A percentile compares a stretch with the other conserved stretches of the same genome.
Evolutionary conservation across 345 rosid species (phyloP).

Genomic region (Erysimum cheiranthoides): DNA sequence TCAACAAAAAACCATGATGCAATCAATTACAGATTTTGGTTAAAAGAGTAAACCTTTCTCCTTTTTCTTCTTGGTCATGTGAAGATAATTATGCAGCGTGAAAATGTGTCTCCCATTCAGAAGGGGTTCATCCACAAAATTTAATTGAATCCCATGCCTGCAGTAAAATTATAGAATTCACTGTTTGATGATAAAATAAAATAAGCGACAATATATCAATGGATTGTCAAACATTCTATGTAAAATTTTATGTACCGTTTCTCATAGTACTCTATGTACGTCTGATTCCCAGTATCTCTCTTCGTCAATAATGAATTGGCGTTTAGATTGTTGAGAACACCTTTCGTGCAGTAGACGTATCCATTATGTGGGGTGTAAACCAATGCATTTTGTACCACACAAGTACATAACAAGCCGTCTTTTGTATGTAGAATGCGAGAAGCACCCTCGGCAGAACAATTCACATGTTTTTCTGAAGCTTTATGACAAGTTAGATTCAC

Average conservation of each 20-base stretch:
- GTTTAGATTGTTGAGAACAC: conserved; percentile 52
- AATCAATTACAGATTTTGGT: not conserved
- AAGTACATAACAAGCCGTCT: conserved; percentile 57
- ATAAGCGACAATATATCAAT: not conserved
- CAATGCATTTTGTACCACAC: conserved; percentile 63
- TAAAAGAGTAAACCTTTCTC: conserved; percentile 57
- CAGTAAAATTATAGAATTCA: conserved; percentile 22
- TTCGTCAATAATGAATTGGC: conserved; percentile 56
- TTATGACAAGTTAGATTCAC: conserved; percentile 42
- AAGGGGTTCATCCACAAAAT: conserved; percentile 48
- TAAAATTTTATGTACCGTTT: conserved; percentile 47
- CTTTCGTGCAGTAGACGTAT: conserved; percentile 59
- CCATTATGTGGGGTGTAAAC: conserved; percentile 83
- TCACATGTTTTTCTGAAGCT: conserved; percentile 38
- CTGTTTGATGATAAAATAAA: not conserved
- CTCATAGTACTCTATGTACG: conserved; percentile 66
- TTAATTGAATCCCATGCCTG: conserved; percentile 65
- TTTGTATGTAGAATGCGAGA: conserved; percentile 53
- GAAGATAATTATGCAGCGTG: conserved; percentile 59
- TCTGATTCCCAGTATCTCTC: conserved; percentile 50
- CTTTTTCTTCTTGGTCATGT: conserved; percentile 51
- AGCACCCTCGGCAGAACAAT: conserved; percentile 43
- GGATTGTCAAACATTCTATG: not conserved
- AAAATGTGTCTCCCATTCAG: conserved; percentile 67
- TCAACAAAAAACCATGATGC: conserved; percentile 1